These are phyloP conservation scores for Malassezia dermatis DNA, from an alignment of 1,284 basidiomycete genomes.

Conservation along the genomic window DNA sequence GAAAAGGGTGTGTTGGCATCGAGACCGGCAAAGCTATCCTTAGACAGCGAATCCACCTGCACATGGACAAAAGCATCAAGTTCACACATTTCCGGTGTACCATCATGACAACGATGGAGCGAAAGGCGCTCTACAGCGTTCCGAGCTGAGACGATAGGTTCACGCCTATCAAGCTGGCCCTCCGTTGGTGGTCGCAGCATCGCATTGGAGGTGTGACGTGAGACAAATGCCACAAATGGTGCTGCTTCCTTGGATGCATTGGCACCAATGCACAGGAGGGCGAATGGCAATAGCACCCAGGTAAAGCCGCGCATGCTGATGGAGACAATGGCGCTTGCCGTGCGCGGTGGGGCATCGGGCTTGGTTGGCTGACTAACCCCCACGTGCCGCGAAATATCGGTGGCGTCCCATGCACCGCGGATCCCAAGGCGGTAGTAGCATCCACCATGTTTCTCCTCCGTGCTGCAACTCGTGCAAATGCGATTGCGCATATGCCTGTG, in stretches of 20 bases:
- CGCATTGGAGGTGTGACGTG: neutral
- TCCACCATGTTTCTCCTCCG: conserved; percentile 11
- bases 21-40: neutral
- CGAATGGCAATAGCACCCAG: neutral
- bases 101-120: conserved; percentile 1
- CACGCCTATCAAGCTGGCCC: neutral
- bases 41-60: conserved; percentile 7
- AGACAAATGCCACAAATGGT: conserved; percentile 11
- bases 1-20: neutral
- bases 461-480: conserved; percentile 3
- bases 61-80: conserved; percentile 12
- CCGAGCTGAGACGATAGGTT: conserved; percentile 1
- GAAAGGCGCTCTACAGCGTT: conserved; percentile 6
- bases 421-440: neutral
- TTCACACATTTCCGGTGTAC: conserved; percentile 8
- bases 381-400: conserved; percentile 8
- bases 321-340: neutral
- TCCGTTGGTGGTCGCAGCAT: conserved; percentile 4
- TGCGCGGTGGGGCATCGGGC: neutral
- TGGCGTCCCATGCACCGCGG: neutral
- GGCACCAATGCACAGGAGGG: conserved; percentile 3
- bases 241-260: neutral
- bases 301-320: conserved; percentile 4
- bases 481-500: neutral
- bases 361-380: conserved; percentile 5